These are phyloP conservation scores for Pseudocercospora vitis DNA, from an alignment of 2,329 filamentous ascomycete genomes.

Conservation along the genomic window DNA sequence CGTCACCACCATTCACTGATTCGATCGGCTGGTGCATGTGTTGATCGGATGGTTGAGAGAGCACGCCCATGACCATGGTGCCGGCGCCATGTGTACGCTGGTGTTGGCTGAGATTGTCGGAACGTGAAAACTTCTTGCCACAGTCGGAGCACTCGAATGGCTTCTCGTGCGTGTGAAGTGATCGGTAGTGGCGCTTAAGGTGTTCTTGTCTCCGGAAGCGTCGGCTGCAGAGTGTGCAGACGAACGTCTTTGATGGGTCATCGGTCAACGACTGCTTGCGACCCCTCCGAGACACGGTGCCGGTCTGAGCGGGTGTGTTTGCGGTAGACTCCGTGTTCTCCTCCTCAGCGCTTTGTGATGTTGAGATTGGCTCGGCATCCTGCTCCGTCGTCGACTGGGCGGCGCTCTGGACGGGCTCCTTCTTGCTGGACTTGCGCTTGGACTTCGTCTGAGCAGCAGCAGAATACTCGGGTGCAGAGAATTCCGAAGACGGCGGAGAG, in stretches of 20 bases:
- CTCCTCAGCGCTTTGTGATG: slow-evolving; percentile 34
- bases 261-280: slow-evolving; percentile 98
- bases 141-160: slow-evolving; percentile 97
- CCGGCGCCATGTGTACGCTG: slow-evolving; percentile 89
- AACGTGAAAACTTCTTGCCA: slow-evolving; percentile 98
- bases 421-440: slow-evolving; percentile 34
- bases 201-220: slow-evolving; percentile 98
- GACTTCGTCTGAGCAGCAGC: slow-evolving; percentile 31
- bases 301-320: slow-evolving; percentile 31
- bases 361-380: slow-evolving; percentile 46
- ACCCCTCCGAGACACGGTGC: slow-evolving; percentile 80
- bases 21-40: slow-evolving; percentile 36
- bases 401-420: slow-evolving; percentile 47
- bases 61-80: slow-evolving; percentile 85
- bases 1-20: slow-evolving; percentile 38
- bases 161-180: slow-evolving; percentile 97
- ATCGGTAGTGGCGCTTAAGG: slow-evolving; percentile 96
- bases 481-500: slow-evolving; percentile 59
- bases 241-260: slow-evolving; percentile 96
- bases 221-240: slow-evolving; percentile 93
- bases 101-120: slow-evolving; percentile 95
- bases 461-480: slow-evolving; percentile 38
- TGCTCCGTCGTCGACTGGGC: slow-evolving; percentile 47
- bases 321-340: slow-evolving; percentile 31
- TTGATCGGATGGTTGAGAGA: slow-evolving; percentile 41